Conservation (phyloP, 495 filamentous ascomycete species). For the Aspergillus indologenus region DNA sequence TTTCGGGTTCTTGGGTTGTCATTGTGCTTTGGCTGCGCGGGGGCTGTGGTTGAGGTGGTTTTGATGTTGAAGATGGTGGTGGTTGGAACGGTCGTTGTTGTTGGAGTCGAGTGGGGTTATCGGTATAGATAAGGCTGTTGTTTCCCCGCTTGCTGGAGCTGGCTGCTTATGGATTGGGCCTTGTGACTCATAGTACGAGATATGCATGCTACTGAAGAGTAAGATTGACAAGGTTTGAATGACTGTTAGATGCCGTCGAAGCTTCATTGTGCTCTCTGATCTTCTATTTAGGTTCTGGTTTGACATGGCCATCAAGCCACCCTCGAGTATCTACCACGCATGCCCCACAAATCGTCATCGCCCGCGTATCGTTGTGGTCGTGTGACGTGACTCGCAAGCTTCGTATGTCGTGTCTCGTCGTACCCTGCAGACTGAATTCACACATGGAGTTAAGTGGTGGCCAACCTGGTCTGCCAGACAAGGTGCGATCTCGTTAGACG, state of each 20-base stretch:
- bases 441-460: neutral
- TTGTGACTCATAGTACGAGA: neutral
- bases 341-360: neutral
- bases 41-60: neutral
- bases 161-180: neutral
- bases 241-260: neutral
- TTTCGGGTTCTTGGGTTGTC: constrained; percentile 20
- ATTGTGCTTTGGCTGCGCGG: constrained; percentile 20
- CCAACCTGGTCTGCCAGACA: constrained; percentile 1
- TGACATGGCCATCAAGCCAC: neutral
- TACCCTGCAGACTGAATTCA: neutral
- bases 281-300: neutral
- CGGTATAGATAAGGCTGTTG: neutral
- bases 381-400: neutral
- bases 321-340: neutral
- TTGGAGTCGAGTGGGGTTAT: neutral
- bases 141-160: neutral
- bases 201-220: neutral
- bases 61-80: neutral
- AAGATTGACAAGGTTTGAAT: neutral
- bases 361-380: neutral
- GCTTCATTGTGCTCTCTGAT: neutral
- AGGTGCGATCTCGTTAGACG: neutral
- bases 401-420: neutral
- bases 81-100: neutral